These are phyloP conservation scores for Quercus phellos DNA, from an alignment of 331 rosid species.

Conservation along the genomic window DNA sequence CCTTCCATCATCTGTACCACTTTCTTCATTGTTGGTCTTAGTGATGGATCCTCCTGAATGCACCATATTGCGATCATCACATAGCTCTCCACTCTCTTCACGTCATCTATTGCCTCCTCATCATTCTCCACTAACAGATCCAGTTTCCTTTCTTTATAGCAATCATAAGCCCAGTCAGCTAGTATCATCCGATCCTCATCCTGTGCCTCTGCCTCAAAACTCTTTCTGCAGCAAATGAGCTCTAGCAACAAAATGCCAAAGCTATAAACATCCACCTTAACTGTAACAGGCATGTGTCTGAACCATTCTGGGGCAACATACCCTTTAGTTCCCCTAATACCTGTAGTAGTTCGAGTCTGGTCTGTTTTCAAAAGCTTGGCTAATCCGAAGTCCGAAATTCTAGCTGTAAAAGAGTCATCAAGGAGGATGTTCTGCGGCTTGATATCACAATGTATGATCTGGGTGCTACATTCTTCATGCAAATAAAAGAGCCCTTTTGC, in stretches of 20 bases:
- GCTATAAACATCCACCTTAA: constrained; percentile 4
- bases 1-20: constrained; percentile 22
- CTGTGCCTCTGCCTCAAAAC: not conserved
- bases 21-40: constrained; percentile 21
- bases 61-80: constrained; percentile 21
- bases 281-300: not conserved
- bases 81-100: not conserved
- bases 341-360: not conserved
- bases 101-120: not conserved
- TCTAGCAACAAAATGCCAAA: constrained; percentile 13
- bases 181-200: not conserved
- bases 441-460: constrained; percentile 20
- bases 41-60: constrained; percentile 15
- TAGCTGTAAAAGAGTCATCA: constrained; percentile 1
- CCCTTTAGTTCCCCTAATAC: constrained; percentile 21
- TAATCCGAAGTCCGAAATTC: constrained; percentile 14
- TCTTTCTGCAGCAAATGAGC: constrained; percentile 14
- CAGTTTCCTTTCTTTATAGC: not conserved
- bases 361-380: constrained; percentile 14
- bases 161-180: constrained; percentile 18
- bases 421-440: constrained; percentile 21
- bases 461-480: constrained; percentile 20
- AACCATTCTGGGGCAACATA: constrained; percentile 29
- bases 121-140: not conserved
- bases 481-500: constrained; percentile 19